Base-by-base conservation (phyloP, 257 asterid genomes). In the Petunia axillaris region DNA sequence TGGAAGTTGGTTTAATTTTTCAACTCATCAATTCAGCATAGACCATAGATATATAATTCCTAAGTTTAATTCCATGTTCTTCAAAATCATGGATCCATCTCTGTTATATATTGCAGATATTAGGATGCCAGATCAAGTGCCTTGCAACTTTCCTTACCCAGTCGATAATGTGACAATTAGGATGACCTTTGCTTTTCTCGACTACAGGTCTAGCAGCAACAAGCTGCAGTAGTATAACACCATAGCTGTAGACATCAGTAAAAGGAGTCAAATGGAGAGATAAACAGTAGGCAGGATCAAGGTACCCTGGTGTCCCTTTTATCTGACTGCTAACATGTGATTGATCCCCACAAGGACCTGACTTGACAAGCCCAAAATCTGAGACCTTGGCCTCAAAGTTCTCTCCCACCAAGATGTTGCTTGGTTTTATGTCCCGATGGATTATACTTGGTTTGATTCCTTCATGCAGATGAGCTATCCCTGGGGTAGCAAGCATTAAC, bases 271-370 rank as follows among this genome's bases (percentile, higher is more conserved):
- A 84, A 80, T 86, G 94, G 77, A 79, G 75, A 85, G 89, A 91
- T 4, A 92, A 80, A 66, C 95, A 91, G 76, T 93, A 93, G 43
- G 98, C 98, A 4, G 98, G 98, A 71, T 91, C 97, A 50, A 91
- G 97, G 81, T 91, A 93, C 6, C 98, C 97, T 0, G 93, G 92
- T 71, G 97, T 92, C 62, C 97, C 97, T 86, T 93, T 93, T 14
- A 93, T 83, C 64, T 82, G 86, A 64, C 96, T 91, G 82, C 91
- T 93, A 10, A 93, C 96, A 78, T 91, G 96, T 10, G 98, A 93
- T 60, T 91, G 85, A 84, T 91, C 96, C 41, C 88, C 94, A 3
- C 76, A 80, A 0, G 97, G 98, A 64, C 94, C 97, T n/a, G 92
- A 71, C 67, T 88, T 88, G 6, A 91, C 93, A 0, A 89, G 93